Conservation (phyloP, 192 early-diverging fungal genomes). For the Coemansia sp. region DNA sequence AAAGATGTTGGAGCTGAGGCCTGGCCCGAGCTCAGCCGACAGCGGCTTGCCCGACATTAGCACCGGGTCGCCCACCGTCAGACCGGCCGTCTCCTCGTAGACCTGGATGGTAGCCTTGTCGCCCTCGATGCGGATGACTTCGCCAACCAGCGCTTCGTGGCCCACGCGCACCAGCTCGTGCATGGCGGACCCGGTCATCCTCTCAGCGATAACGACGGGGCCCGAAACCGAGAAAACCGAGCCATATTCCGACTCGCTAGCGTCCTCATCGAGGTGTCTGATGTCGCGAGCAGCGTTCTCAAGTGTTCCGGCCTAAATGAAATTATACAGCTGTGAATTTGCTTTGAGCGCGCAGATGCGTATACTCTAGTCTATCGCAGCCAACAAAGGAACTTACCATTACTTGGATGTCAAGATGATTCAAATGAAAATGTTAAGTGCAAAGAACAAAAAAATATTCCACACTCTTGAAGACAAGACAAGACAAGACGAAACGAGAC, state of each 20-base stretch:
- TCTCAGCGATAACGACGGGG: slow-evolving; percentile 98
- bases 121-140: slow-evolving; percentile 99
- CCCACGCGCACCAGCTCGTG: slow-evolving; percentile 99
- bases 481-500: neutral
- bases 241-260: slow-evolving; percentile 84
- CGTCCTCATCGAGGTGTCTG: slow-evolving; percentile 82
- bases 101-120: slow-evolving; percentile 99
- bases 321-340: neutral
- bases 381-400: neutral
- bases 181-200: slow-evolving; percentile 97
- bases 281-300: slow-evolving; percentile 82
- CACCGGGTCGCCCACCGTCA: slow-evolving; percentile 99
- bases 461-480: neutral
- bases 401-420: slow-evolving; percentile 2
- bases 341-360: neutral
- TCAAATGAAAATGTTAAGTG: neutral
- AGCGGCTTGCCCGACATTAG: slow-evolving; percentile 97
- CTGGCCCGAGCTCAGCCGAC: slow-evolving; percentile 98
- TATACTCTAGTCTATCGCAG: neutral
- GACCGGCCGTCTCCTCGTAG: slow-evolving; percentile 98
- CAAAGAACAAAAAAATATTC: neutral
- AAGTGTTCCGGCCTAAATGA: slow-evolving; percentile 80
- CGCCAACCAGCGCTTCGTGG: slow-evolving; percentile 95
- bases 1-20: slow-evolving; percentile 88
- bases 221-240: slow-evolving; percentile 97